Percentiles rank a stretch among this genome's conserved stretches.
Conservation (phyloP, 2,329 filamentous ascomycete species). For the Tympanopsis confertula region DNA sequence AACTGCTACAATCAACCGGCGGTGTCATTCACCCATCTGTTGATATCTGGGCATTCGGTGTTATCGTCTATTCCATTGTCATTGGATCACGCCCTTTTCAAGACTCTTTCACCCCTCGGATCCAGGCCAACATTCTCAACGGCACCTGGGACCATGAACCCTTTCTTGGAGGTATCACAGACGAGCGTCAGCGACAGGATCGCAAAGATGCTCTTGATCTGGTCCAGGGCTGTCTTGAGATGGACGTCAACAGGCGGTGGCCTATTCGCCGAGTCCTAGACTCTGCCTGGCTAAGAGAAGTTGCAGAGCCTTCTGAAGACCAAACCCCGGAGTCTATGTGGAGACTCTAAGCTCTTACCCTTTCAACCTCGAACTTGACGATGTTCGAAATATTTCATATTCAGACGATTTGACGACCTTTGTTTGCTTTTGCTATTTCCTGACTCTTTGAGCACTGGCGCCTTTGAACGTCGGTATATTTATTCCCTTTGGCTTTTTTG, state of each 20-base stretch:
- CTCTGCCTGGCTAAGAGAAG: constrained; percentile 38
- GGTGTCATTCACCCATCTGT: constrained; percentile 32
- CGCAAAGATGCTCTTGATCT: constrained; percentile 38
- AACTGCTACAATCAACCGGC: constrained; percentile 17
- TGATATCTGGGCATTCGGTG: constrained; percentile 58
- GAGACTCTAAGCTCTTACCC: constrained; percentile 17
- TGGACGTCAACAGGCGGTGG: constrained; percentile 41
- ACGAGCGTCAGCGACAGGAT: constrained; percentile 16
- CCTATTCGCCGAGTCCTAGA: constrained; percentile 41
- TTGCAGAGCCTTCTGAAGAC: constrained; percentile 15
- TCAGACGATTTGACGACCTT: no score
- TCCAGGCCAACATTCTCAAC: constrained; percentile 44
- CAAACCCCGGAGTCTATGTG: constrained; percentile 16
- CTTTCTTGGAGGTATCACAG: constrained; percentile 28
- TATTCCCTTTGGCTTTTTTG: no score
- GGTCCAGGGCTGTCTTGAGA: constrained; percentile 45
- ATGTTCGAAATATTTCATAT: constrained; percentile 3
- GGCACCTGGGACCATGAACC: constrained; percentile 44
- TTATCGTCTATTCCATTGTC: constrained; percentile 47
- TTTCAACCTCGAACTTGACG: neutral
- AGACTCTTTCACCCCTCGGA: constrained; percentile 43
- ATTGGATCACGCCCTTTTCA: constrained; percentile 52
- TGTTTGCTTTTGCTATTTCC: no score
- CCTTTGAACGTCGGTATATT: no score
- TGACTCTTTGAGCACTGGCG: no score